Conservation (phyloP, 2,329 filamentous ascomycete genomes). For the Trichoderma sp. region DNA sequence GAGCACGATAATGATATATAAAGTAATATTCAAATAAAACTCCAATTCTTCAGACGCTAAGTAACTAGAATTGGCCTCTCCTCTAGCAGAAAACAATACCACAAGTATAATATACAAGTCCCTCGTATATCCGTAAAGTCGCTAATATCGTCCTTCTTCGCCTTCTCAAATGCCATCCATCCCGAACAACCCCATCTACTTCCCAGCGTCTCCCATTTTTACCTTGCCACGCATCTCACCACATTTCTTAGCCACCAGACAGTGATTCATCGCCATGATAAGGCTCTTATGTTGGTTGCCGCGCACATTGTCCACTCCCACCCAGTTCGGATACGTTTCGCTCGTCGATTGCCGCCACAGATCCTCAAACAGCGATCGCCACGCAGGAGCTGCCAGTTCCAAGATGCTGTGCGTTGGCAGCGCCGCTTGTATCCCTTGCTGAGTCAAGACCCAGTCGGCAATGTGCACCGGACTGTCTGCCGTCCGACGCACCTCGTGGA, state of each 20-base stretch:
- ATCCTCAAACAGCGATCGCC: conserved; percentile 33
- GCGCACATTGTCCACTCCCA: conserved; percentile 39
- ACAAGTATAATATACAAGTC: background rate
- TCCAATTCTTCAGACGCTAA: background rate
- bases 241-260: conserved; percentile 37
- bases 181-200: background rate
- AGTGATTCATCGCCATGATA: conserved; percentile 39
- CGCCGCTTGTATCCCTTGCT: conserved; percentile 23
- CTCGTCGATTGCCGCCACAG: conserved; percentile 36
- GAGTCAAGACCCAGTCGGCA: conserved; percentile 38
- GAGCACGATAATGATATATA: background rate
- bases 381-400: conserved; percentile 30
- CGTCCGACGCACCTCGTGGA: conserved; percentile 28
- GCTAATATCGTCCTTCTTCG: background rate
- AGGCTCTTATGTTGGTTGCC: conserved; percentile 35
- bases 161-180: background rate
- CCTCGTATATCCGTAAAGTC: background rate
- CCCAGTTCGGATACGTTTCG: conserved; percentile 41
- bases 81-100: background rate
- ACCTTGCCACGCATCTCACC: conserved; percentile 34
- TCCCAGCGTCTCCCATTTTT: background rate
- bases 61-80: background rate
- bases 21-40: background rate
- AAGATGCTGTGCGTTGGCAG: conserved; percentile 23
- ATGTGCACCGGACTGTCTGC: conserved; percentile 33